These are phyloP conservation scores for Penicillium hordei DNA, from an alignment of 2,329 filamentous ascomycete species.

Conservation along the genomic window DNA sequence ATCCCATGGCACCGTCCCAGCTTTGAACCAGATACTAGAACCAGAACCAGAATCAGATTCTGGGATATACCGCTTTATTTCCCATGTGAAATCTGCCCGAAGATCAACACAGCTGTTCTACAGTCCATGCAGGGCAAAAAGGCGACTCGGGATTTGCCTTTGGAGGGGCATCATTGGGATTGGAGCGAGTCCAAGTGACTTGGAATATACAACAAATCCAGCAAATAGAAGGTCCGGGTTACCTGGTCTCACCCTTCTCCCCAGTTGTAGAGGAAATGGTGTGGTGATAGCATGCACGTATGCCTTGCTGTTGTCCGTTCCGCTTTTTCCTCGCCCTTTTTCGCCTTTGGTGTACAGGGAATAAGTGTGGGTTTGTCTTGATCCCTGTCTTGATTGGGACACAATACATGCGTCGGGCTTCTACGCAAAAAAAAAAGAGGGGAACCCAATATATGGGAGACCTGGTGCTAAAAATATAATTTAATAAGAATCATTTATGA, in stretches of 20 bases:
- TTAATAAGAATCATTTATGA: background rate
- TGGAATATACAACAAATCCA: background rate
- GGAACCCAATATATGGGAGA: background rate
- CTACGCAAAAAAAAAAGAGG: constrained; percentile 3
- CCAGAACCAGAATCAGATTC: background rate
- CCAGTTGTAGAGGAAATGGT: background rate
- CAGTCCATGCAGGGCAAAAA: background rate
- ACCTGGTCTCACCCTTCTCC: constrained; percentile 2
- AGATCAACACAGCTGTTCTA: background rate
- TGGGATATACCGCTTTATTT: background rate
- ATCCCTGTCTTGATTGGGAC: constrained; percentile 13
- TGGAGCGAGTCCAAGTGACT: background rate
- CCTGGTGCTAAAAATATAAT: background rate
- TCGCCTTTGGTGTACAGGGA: background rate
- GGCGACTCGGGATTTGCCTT: background rate
- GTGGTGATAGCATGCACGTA: constrained; percentile 1
- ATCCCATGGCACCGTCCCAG: background rate
- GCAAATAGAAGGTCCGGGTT: background rate
- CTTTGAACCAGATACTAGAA: background rate
- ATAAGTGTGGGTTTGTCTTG: background rate
- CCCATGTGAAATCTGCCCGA: background rate
- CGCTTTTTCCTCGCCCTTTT: background rate
- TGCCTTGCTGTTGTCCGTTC: background rate
- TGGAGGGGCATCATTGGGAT: background rate
- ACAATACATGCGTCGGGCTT: constrained; percentile 12